Evolutionary conservation across 805 yeast species (phyloP).

Genomic region (Candida succiphila): DNA sequence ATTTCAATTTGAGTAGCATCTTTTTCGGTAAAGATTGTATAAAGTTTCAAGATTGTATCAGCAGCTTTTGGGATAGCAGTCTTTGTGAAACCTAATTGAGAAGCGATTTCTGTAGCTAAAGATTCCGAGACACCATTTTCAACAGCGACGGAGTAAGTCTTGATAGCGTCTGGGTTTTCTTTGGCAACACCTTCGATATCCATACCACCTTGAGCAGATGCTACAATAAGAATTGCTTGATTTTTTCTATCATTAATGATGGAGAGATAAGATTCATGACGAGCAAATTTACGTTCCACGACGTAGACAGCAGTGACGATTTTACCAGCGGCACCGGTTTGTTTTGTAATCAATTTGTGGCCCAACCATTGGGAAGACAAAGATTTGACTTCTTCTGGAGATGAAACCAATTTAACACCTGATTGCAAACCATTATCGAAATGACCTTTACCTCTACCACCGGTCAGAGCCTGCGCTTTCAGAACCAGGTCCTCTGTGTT

Average conservation of each 20-base stretch:
- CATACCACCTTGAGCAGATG: constrained; percentile 98
- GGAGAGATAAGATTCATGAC: constrained; percentile 92
- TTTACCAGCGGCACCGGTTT: constrained; percentile 96
- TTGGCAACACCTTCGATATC: constrained; percentile 98
- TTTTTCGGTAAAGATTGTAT: constrained; percentile 79
- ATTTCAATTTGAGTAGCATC: constrained; percentile 98
- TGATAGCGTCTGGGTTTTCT: constrained; percentile 82
- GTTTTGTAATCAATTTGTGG: constrained; percentile 94
- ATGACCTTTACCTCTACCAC: constrained; percentile 99
- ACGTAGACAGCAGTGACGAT: constrained; percentile 93
- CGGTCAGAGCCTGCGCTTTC: constrained; percentile 98
- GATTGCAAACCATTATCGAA: constrained; percentile 93
- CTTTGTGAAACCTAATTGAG: constrained; percentile 69
- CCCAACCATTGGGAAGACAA: constrained; percentile 83
- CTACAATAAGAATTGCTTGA: constrained; percentile 87
- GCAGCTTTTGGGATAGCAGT: constrained; percentile 82
- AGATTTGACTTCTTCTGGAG: constrained; percentile 80
- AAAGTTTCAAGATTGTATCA: constrained; percentile 74
- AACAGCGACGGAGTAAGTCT: constrained; percentile 73
- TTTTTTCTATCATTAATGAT: constrained; percentile 89
- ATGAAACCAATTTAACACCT: constrained; percentile 84
- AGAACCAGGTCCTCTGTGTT: constrained; percentile 78
- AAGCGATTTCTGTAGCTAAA: constrained; percentile 68
- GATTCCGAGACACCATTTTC: constrained; percentile 71
- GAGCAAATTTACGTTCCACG: constrained; percentile 89